A percentile compares a stretch with the other conserved stretches of the same genome.
phyloP scores from a whole-genome alignment of 306 rosid genomes.

The Cyamopsis tetragonoloba region DNA sequence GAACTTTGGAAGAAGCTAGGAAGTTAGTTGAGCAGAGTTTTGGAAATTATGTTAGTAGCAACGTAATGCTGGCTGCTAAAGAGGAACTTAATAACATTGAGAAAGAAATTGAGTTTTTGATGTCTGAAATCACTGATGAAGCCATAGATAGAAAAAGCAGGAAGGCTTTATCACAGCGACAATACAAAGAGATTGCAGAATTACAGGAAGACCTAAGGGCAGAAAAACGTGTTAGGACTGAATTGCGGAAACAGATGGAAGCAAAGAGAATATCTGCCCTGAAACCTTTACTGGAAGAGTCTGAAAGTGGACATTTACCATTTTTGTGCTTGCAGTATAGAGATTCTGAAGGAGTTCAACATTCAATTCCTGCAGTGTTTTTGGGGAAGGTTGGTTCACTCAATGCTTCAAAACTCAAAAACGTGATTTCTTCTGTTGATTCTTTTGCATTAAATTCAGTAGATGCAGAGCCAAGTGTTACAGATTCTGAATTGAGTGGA shows the following conservation, averaged over 20 bases:
- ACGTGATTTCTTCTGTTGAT: constrained; percentile 44
- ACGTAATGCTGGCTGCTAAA: constrained; percentile 92
- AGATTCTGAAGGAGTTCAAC: constrained; percentile 84
- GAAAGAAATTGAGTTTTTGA: constrained; percentile 67
- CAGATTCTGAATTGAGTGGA: constrained; percentile 32
- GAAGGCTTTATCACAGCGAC: constrained; percentile 54
- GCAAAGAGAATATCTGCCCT: constrained; percentile 59
- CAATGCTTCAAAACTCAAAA: constrained; percentile 53
- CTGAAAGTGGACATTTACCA: constrained; percentile 65
- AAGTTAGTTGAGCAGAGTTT: constrained; percentile 95
- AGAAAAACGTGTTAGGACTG: constrained; percentile 67
- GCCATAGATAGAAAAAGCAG: constrained; percentile 79
- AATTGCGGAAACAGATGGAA: constrained; percentile 68
- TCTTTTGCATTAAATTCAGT: constrained; percentile 45
- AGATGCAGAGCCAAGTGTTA: constrained; percentile 27
- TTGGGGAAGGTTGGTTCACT: constrained; percentile 70
- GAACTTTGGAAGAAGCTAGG: constrained; percentile 93
- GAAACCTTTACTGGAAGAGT: constrained; percentile 62
- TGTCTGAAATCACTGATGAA: constrained; percentile 68
- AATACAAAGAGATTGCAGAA: constrained; percentile 77
- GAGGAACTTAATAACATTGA: constrained; percentile 70
- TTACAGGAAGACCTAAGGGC: constrained; percentile 78
- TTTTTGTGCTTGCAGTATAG: constrained; percentile 83
- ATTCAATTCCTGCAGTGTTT: constrained; percentile 76
- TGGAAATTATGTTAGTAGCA: constrained; percentile 96